Evolutionary conservation across 1,284 basidiomycete species (phyloP).

Genomic region (Fomitopsis betulina): DNA sequence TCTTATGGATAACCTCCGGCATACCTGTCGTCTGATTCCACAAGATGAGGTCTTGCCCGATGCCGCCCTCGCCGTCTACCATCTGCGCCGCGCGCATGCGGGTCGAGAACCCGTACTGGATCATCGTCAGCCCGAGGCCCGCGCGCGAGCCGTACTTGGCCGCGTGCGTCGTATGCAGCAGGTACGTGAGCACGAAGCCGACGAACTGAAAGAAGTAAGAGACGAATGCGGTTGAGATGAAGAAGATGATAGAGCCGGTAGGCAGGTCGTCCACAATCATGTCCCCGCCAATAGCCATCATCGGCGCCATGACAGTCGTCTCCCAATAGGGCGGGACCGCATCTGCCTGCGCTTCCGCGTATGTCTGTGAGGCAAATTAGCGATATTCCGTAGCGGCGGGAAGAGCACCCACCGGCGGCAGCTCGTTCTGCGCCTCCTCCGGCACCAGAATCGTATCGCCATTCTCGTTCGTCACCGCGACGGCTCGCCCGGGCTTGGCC

Average conservation of each 20-base stretch:
- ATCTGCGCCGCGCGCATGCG: conserved; percentile 24
- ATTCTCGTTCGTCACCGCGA: conserved; percentile 44
- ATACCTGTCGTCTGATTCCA: conserved; percentile 8
- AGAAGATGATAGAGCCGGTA: conserved; percentile 65
- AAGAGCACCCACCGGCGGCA: conserved; percentile 67
- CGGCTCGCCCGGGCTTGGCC: conserved; percentile 72
- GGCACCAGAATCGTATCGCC: conserved; percentile 68
- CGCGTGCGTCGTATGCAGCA: conserved; percentile 92
- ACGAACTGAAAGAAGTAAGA: conserved; percentile 97
- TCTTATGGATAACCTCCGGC: conserved; percentile 1
- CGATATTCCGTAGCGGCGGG: background rate
- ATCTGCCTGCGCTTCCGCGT: conserved; percentile 86
- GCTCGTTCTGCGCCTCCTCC: conserved; percentile 78
- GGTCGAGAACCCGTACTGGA: conserved; percentile 79
- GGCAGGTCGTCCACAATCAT: conserved; percentile 76
- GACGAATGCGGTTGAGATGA: conserved; percentile 78
- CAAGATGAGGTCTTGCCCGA: conserved; percentile 3
- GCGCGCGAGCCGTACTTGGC: conserved; percentile 93
- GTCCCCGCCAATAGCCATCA: conserved; percentile 47
- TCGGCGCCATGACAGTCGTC: conserved; percentile 83
- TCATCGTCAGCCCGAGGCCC: conserved; percentile 91
- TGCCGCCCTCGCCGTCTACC: conserved; percentile 1
- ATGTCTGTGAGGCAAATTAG: conserved; percentile 51
- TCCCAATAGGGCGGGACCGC: conserved; percentile 97
- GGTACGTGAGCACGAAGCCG: conserved; percentile 91